These are phyloP conservation scores for Fraxinus sp. DNA, from an alignment of 305 asterid species.

Conservation along the genomic window DNA sequence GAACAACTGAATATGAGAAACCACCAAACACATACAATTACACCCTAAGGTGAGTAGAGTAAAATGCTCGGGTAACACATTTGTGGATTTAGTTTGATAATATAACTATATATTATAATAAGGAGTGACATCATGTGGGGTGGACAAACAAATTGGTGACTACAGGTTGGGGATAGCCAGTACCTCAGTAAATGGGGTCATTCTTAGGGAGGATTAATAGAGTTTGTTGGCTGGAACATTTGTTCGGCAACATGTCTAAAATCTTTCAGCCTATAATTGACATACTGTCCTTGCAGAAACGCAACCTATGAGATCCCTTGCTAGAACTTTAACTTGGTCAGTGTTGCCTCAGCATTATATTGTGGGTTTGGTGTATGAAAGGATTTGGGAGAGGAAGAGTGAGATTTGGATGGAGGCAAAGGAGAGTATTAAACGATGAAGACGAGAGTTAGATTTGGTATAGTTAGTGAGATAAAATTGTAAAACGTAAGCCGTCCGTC, in stretches of 20 bases:
- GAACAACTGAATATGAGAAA: background rate
- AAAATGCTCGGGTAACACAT: background rate
- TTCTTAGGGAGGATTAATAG: background rate
- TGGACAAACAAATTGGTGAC: background rate
- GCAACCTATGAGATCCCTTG: background rate
- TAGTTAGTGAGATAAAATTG: background rate
- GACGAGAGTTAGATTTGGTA: background rate
- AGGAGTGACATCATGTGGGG: background rate
- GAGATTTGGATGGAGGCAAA: background rate
- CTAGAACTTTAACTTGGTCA: background rate
- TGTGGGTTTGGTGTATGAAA: background rate
- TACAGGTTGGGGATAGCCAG: background rate
- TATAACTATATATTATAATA: background rate
- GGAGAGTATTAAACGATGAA: background rate
- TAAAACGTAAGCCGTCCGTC: background rate
- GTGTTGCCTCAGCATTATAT: background rate
- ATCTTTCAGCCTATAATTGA: background rate
- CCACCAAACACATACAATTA: background rate
- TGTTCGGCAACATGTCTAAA: background rate
- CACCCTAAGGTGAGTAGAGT: background rate
- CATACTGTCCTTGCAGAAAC: background rate
- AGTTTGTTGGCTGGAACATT: background rate
- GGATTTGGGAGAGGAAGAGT: background rate
- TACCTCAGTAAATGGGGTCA: background rate
- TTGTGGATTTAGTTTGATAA: background rate